Conservation (phyloP, 305 asterid species). For the Lippia alba region DNA sequence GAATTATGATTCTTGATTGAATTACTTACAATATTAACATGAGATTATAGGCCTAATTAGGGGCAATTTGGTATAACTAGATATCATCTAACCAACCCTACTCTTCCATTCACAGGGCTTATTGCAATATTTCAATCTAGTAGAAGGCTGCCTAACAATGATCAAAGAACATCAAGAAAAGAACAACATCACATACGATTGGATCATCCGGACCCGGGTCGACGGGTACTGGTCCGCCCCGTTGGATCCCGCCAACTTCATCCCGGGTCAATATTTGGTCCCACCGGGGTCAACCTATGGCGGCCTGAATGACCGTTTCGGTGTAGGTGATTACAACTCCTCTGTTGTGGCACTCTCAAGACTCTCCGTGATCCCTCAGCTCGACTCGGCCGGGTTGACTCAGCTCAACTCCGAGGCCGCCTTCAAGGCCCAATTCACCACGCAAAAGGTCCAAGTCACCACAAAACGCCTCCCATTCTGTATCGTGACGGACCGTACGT, state of each 20-base stretch:
- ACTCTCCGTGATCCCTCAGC: slow-evolving; percentile 66
- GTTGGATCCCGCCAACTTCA: slow-evolving; percentile 55
- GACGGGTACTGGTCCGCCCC: slow-evolving; percentile 88
- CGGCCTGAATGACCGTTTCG: slow-evolving; percentile 90
- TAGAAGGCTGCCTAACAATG: slow-evolving; percentile 84
- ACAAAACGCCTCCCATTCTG: slow-evolving; percentile 71
- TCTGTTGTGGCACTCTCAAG: slow-evolving; percentile 82
- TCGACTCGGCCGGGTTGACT: slow-evolving; percentile 59
- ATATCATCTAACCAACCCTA: slow-evolving; percentile 14
- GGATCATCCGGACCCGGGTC: slow-evolving; percentile 89
- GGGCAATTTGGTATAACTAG: slow-evolving; percentile 17
- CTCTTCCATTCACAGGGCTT: slow-evolving; percentile 58
- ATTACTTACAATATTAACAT: no score
- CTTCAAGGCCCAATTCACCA: slow-evolving; percentile 79
- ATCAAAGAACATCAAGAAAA: slow-evolving; percentile 59
- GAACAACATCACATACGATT: slow-evolving; percentile 82
- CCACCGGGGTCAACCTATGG: slow-evolving; percentile 90
- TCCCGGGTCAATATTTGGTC: slow-evolving; percentile 69
- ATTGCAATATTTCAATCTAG: slow-evolving; percentile 84
- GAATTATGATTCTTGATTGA: no score
- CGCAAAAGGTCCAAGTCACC: slow-evolving; percentile 48
- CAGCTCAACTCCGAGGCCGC: slow-evolving; percentile 84
- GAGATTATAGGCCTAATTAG: no score
- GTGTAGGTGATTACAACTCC: slow-evolving; percentile 77
- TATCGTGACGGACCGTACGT: slow-evolving; percentile 72